These are phyloP conservation scores for Leccinellum albellum DNA, from an alignment of 768 basidiomycete species.

Conservation along the genomic window DNA sequence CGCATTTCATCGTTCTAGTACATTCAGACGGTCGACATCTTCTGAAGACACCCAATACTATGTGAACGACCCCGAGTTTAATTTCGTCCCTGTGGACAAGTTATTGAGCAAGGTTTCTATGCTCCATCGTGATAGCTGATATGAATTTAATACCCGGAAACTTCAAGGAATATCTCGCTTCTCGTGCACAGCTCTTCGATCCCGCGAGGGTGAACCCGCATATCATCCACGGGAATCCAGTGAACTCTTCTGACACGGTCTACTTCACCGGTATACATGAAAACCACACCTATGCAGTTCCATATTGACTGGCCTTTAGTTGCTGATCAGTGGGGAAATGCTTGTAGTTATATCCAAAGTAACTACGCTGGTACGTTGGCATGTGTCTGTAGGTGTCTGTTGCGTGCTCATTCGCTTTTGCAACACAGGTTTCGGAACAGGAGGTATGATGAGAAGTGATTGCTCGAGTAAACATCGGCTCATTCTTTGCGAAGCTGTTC, in stretches of 20 bases:
- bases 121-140: background rate
- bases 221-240: conserved; percentile 75
- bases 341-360: conserved; percentile 85
- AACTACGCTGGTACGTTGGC: conserved; percentile 67
- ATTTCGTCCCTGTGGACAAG: conserved; percentile 73
- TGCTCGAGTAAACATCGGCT: background rate
- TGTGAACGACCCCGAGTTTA: conserved; percentile 85
- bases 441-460: conserved; percentile 42
- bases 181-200: conserved; percentile 78
- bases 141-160: conserved; percentile 3
- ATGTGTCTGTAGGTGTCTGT: background rate
- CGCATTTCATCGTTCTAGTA: background rate
- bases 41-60: conserved; percentile 76
- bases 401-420: conserved; percentile 1
- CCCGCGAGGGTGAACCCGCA: conserved; percentile 58
- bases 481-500: conserved; percentile 56
- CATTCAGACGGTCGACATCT: background rate
- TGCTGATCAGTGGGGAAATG: conserved; percentile 84
- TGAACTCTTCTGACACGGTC: conserved; percentile 87
- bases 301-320: conserved; percentile 39
- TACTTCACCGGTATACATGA: conserved; percentile 77
- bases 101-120: conserved; percentile 73
- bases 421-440: conserved; percentile 79
- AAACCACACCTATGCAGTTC: background rate
- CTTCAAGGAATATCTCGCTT: conserved; percentile 72